phyloP scores from a whole-genome alignment of 495 filamentous ascomycete species.

The Penicillium psychrofluorescens region DNA sequence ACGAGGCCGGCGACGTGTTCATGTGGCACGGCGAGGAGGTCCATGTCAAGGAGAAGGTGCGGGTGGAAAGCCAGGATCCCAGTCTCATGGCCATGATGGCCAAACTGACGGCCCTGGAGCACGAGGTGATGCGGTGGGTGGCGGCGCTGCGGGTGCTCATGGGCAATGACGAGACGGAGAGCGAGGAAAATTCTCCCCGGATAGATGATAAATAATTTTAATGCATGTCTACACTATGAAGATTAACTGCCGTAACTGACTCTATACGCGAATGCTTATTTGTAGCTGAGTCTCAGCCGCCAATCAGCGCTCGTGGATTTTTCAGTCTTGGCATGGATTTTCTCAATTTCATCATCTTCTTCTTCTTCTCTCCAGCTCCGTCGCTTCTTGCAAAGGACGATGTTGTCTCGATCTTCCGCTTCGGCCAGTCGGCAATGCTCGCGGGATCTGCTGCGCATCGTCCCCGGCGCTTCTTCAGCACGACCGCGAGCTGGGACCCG shows the following conservation, averaged over 20 bases:
- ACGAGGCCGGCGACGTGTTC: slow-evolving; percentile 74
- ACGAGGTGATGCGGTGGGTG: slow-evolving; percentile 60
- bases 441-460: slow-evolving; percentile 17
- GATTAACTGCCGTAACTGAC: neutral
- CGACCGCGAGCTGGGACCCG: slow-evolving; percentile 9
- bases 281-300: neutral
- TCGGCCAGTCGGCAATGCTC: slow-evolving; percentile 21
- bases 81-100: slow-evolving; percentile 79
- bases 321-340: slow-evolving; percentile 28
- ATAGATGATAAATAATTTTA: too few species aligned
- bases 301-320: slow-evolving; percentile 27
- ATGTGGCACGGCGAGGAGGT: slow-evolving; percentile 63
- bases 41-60: slow-evolving; percentile 79
- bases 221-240: too few species aligned
- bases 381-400: slow-evolving; percentile 11
- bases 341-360: slow-evolving; percentile 18
- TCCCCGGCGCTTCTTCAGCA: slow-evolving; percentile 11
- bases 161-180: slow-evolving; percentile 49
- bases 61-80: slow-evolving; percentile 87
- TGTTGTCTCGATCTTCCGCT: slow-evolving; percentile 29
- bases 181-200: slow-evolving; percentile 11
- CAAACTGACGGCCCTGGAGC: slow-evolving; percentile 76
- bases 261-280: neutral
- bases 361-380: neutral
- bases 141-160: slow-evolving; percentile 73